Evolutionary conservation across 179 eudicot species (phyloP).

Genomic region (Amaranthus tricolor): DNA sequence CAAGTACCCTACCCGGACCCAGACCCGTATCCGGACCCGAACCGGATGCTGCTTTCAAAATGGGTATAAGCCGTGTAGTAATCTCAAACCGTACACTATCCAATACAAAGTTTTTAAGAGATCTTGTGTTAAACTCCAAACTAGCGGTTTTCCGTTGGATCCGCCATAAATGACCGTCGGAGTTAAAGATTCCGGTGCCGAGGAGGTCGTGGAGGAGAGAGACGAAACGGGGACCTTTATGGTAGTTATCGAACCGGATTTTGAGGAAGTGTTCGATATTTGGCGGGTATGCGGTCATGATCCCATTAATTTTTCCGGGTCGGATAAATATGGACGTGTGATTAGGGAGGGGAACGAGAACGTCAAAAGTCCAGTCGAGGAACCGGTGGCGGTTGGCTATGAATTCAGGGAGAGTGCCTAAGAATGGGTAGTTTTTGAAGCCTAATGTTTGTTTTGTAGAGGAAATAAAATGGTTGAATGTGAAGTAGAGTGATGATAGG

Average conservation of each 20-base stretch:
- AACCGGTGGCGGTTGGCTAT: slow-evolving; percentile 70
- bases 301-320: slow-evolving; percentile 49
- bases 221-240: slow-evolving; percentile 51
- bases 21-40: slow-evolving; percentile 36
- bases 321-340: slow-evolving; percentile 57
- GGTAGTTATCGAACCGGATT: slow-evolving; percentile 62
- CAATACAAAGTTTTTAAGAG: slow-evolving; percentile 54
- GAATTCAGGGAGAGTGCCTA: slow-evolving; percentile 67
- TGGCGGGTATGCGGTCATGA: slow-evolving; percentile 69
- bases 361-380: slow-evolving; percentile 61
- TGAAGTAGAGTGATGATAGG: not conserved
- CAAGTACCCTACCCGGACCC: slow-evolving; percentile 29
- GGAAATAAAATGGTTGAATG: slow-evolving; percentile 1
- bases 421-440: slow-evolving; percentile 54
- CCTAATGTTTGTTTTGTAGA: slow-evolving; percentile 22
- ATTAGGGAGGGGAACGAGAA: slow-evolving; percentile 48
- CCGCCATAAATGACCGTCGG: slow-evolving; percentile 62
- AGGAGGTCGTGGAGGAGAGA: slow-evolving; percentile 58
- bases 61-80: slow-evolving; percentile 44
- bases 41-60: slow-evolving; percentile 27
- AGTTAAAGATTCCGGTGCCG: slow-evolving; percentile 71
- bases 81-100: slow-evolving; percentile 40
- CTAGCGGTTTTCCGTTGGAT: slow-evolving; percentile 73
- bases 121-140: slow-evolving; percentile 63
- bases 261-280: slow-evolving; percentile 72